Evolutionary conservation across 805 yeast species (phyloP), one percentile per base, ranked within the genome.

Genomic region (Tetrapisispora arboricola): DNA sequence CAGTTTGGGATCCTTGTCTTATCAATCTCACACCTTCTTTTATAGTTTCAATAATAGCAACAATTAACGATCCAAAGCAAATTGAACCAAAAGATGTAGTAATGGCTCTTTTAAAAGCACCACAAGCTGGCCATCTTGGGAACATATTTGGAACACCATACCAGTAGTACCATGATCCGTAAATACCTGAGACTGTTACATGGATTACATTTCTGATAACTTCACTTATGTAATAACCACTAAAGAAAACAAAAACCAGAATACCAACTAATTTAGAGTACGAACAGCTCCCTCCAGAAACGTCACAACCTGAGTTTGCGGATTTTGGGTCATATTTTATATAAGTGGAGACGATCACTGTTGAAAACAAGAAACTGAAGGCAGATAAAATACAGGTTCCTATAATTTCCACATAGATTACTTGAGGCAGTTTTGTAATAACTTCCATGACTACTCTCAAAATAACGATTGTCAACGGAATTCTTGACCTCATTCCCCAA

Each of bases 91-190:
- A 81, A 9, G 94, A 84, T 57, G 79, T 82, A 3, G 95, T 82
- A 61, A 84, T 60, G 1, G 95, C 85, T 49, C 95, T 72, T 52
- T 69, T 75, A 49, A 87, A 76, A 2, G 95, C 80, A 2, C 92
- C 87, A 45, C 79, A 65, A 1, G 94, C 92, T 3, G 95, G 90
- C 67, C 73, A 71, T 51, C 57, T 70, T 25, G 95, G 95, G 66
- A 75, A 80, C 3, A 87, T 87, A 57, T 80, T 81, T 56, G 80
- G 86, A 11, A 86, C 75, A 41, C 70, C 69, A 16, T 82, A 73
- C 60, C 83, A 72, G 61, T 85, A 88, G 61, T 84, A 87, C 96
- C 96, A 88, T 8, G 90, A 75, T 9, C 96, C 96, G 57, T 75
- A 88, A 16, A 86, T 76, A 20, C 95, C 95, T 19, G 90, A 72